Percentiles rank a stretch among this genome's conserved stretches.
These are phyloP conservation scores for Pseudocercospora fijiensis DNA, from an alignment of 2,329 filamentous ascomycete genomes.

Conservation along the genomic window DNA sequence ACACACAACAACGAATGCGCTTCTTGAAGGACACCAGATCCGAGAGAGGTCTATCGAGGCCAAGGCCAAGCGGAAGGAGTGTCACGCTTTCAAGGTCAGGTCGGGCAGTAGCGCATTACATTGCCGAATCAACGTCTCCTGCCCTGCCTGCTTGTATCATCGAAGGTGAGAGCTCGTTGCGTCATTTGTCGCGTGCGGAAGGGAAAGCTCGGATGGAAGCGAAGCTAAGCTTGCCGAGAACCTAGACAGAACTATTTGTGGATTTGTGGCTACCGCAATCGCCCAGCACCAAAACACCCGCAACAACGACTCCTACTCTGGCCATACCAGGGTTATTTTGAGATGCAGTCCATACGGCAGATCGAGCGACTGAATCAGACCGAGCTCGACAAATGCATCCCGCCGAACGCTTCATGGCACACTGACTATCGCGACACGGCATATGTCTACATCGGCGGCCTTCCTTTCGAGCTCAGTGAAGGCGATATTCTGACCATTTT, in stretches of 20 bases:
- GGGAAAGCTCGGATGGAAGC: not conserved
- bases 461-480: conserved; percentile 89
- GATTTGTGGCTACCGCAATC: not conserved
- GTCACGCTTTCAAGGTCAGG: no score
- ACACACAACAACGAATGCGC: not conserved
- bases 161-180: not conserved
- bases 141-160: no score
- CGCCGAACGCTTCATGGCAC: conserved; percentile 90
- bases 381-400: conserved; percentile 85
- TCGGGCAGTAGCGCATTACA: no score
- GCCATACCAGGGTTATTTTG: not conserved
- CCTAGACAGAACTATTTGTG: not conserved
- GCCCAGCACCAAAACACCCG: not conserved
- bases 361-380: conserved; percentile 91
- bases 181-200: not conserved
- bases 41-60: not conserved
- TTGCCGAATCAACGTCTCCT: no score
- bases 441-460: conserved; percentile 91
- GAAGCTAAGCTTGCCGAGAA: not conserved
- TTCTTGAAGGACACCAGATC: not conserved
- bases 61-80: not conserved
- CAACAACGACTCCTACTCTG: not conserved
- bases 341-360: conserved; percentile 90
- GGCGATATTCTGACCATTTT: conserved; percentile 96
- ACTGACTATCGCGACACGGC: conserved; percentile 96